Base-by-base conservation (phyloP, 202 grass and related monocot species). In the Brachypodium distachyon region DNA sequence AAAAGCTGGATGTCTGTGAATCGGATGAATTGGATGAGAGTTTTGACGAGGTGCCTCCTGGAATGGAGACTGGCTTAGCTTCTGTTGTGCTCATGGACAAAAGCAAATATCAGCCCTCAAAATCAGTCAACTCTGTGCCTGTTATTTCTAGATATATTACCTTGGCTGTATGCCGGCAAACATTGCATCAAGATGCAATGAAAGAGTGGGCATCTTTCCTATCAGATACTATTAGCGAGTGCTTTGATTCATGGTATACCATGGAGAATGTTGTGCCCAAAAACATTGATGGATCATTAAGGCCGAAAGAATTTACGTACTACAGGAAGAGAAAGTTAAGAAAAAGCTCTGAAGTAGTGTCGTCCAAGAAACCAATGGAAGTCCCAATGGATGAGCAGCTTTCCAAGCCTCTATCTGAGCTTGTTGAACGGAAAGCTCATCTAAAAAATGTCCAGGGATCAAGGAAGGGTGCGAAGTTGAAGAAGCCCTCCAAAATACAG, bases 1-100 rank as follows among this genome's bases (percentile, higher is more conserved):
- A 94, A 77, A 91, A 76, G 73, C 73, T 94, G 64, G 62, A 83
- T 84, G 53, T 80, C 49, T 26, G 37, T 9, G 85, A 74, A 55
- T 58, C 22, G 72, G 76, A 17, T 43, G 80, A 80, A 50, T 75
- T 71, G 73, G 78, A 84, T 85, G 79, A 87, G 38, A 74, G 61
- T 87, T 81, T 79, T 83, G 87, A 93, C 74, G 93, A 93, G 81
- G 77, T 88, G 23, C 80, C 83, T 75, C 87, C 90, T 84, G 91
- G 87, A 73, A 40, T 82, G 70, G 81, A 93, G 79, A 59, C 67
- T 63, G 85, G 69, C 53, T 77, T 74, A 54, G 36, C 55, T 71
- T 46, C 77, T 64, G 64, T 85, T 64, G 25, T 70, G 25, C 56
- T 77, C 42, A 29, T 37, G 62, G 76, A 63, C 3, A 84, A 74